Evolutionary conservation across 2,329 filamentous ascomycete genomes (phyloP).

Genomic region (Colletotrichum sp.): DNA sequence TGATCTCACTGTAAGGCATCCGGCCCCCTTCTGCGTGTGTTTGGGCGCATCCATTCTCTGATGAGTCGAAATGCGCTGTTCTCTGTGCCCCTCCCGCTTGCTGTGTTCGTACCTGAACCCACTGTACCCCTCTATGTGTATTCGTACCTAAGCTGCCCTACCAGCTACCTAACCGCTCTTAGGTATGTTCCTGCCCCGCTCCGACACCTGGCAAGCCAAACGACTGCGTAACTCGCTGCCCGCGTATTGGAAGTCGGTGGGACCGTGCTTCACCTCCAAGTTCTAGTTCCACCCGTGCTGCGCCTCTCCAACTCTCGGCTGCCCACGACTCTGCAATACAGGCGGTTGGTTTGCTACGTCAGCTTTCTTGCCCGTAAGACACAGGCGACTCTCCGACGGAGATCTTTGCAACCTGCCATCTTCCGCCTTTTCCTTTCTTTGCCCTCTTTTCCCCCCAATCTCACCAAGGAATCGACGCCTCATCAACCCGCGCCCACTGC

Average conservation of each 20-base stretch:
- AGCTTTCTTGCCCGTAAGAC: conserved; percentile 20
- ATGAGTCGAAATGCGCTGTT: neutral
- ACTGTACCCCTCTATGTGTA: neutral
- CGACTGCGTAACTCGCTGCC: conserved; percentile 13
- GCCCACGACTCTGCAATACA: conserved; percentile 16
- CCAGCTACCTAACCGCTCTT: neutral
- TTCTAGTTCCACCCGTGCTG: conserved; percentile 22
- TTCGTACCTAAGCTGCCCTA: conserved; percentile 3
- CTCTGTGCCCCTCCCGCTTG: neutral
- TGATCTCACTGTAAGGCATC: neutral
- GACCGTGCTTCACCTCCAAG: conserved; percentile 23
- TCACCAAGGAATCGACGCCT: neutral
- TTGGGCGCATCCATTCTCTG: neutral
- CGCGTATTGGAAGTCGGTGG: conserved; percentile 13
- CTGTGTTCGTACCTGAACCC: neutral
- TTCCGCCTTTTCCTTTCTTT: neutral
- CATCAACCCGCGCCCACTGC: conserved; percentile 10
- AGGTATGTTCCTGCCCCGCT: conserved; percentile 18
- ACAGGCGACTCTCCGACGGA: conserved; percentile 17
- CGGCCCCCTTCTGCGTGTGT: neutral
- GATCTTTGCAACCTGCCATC: conserved; percentile 5
- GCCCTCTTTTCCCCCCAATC: neutral
- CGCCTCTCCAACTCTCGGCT: conserved; percentile 17
- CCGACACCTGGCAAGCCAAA: conserved; percentile 12
- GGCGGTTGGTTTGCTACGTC: conserved; percentile 22